Base-by-base conservation (phyloP, 176 grass and related monocot genomes). In the Elymus sibiricus region DNA sequence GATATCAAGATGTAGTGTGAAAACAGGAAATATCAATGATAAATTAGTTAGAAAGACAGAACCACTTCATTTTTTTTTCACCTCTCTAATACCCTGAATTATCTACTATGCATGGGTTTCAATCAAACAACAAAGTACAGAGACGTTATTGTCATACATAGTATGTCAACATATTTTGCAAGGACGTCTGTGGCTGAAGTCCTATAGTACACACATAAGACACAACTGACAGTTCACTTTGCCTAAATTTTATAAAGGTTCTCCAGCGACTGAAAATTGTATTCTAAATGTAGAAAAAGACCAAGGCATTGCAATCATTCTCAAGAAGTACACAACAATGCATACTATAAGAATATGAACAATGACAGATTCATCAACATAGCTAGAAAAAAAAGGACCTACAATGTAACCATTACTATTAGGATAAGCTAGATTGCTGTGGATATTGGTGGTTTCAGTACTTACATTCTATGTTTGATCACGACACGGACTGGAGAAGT, bases 381-480 rank as follows among this genome's bases (percentile, higher is more conserved):
- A 35, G n/a, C 29, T 21, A 46, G 9, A 34, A 56, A 64, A 35
- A 64, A 8, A 53, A 53, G 49, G 49, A 7, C 5, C 31, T 79
- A 19, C 24, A 77, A 39, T 22, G 15, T 70, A 63, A 25, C 64
- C 12, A 13, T n/a, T 55, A 40, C 16, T 63, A 58, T 58, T 58
- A 85, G 19, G 27, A 34, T n/a, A 24, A 8, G 68, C 26, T 76
- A 42, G 28, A 38, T 12, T 42, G 55, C 3, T 19, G 34, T 17
- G 1, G 2, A 65, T 62, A 21, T 61, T 13, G 37, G 35, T 39
- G 67, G 35, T 59, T 87, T 69, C 13, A 44, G 42, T 51, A 84
- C 76, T 63, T 81, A 91, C 89, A 91, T 91, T 70, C 39, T 84
- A 25, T 29, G 2, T 14, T 38, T 72, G 6, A 91, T 80, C 43